Conservation (phyloP, 768 basidiomycete genomes). For the Neoboletus magnificus region DNA sequence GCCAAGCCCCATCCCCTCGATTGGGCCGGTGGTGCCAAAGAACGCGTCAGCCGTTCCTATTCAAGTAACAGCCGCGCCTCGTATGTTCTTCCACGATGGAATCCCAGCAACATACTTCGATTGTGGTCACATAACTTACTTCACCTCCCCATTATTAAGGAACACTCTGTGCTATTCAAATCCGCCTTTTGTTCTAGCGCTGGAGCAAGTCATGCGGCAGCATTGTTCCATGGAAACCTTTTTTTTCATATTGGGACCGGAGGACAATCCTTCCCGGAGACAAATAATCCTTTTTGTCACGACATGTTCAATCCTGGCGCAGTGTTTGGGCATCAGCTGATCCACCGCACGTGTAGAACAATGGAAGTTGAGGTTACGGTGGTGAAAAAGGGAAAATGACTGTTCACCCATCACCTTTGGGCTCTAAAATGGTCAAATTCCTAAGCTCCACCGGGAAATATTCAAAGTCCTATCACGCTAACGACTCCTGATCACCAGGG, state of each 20-base stretch:
- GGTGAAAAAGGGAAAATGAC: constrained; percentile 24
- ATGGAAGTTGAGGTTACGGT: constrained; percentile 30
- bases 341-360: constrained; percentile 29
- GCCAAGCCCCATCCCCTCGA: constrained; percentile 21
- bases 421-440: constrained; percentile 26
- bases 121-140: constrained; percentile 24
- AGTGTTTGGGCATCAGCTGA: constrained; percentile 24
- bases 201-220: constrained; percentile 21
- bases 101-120: constrained; percentile 26
- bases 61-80: constrained; percentile 23
- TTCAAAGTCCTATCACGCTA: constrained; percentile 19
- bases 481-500: constrained; percentile 25
- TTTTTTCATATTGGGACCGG: constrained; percentile 30
- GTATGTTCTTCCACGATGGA: constrained; percentile 28
- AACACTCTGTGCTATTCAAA: constrained; percentile 22
- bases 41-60: constrained; percentile 14
- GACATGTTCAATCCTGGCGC: constrained; percentile 18
- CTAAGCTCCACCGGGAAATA: constrained; percentile 20
- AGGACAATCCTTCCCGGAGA: constrained; percentile 18
- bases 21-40: constrained; percentile 11
- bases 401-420: constrained; percentile 9
- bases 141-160: constrained; percentile 31
- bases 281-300: constrained; percentile 22
- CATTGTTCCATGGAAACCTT: constrained; percentile 26
- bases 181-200: constrained; percentile 24